Evolutionary conservation across 345 rosid species (phyloP).

Genomic region (Lumnitzera racemosa): DNA sequence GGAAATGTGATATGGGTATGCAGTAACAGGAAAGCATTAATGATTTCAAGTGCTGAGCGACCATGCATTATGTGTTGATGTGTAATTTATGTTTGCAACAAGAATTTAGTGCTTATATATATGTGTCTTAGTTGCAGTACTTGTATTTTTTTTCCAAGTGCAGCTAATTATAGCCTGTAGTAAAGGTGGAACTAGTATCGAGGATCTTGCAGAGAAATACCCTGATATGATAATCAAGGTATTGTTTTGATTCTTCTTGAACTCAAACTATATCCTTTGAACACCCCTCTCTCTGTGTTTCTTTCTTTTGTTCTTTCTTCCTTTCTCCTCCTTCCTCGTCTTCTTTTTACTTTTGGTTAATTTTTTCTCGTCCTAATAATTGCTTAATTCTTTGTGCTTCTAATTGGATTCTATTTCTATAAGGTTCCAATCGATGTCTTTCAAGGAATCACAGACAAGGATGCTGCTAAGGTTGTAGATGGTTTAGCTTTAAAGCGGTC

Average conservation of each 20-base stretch:
- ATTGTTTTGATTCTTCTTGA: slow-evolving; percentile 13
- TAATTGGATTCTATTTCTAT: not conserved
- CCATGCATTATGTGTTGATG: too few relatives aligned
- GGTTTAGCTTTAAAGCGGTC: slow-evolving; percentile 86
- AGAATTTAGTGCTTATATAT: too few relatives aligned
- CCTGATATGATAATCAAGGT: slow-evolving; percentile 98
- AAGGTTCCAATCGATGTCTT: slow-evolving; percentile 95
- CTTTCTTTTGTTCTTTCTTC: not conserved
- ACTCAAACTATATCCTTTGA: too few relatives aligned
- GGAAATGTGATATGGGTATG: too few relatives aligned
- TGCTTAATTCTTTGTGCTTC: slow-evolving; percentile 5
- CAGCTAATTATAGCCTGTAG: slow-evolving; percentile 94
- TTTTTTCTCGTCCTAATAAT: not conserved
- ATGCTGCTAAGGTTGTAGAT: slow-evolving; percentile 96
- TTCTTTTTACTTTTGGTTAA: too few relatives aligned
- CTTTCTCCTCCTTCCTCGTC: not conserved
- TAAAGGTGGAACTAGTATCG: slow-evolving; percentile 99
- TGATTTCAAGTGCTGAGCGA: too few relatives aligned
- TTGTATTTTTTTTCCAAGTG: slow-evolving; percentile 12
- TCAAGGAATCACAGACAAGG: slow-evolving; percentile 89
- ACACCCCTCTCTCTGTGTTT: not conserved
- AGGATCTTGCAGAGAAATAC: slow-evolving; percentile 97
- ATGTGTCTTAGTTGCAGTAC: not conserved
- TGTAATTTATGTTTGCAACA: too few relatives aligned
- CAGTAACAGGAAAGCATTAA: too few relatives aligned